A percentile compares a stretch with the other conserved stretches of the same genome.
Evolutionary conservation across 345 rosid species (phyloP).

Genomic region (Atalantia buxifolia): DNA sequence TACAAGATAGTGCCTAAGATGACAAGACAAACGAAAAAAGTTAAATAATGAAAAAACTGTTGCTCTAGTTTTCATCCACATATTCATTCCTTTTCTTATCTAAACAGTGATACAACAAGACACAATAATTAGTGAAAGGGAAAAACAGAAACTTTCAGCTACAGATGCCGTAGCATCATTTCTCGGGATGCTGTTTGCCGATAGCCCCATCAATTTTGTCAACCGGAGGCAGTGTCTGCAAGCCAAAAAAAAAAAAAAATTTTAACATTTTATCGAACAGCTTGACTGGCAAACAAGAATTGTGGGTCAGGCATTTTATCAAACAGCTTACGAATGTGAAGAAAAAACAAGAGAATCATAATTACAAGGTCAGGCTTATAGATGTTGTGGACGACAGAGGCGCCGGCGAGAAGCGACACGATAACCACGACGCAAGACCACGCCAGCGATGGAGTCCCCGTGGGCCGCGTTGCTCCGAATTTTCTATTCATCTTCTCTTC

Average conservation of each 20-base stretch:
- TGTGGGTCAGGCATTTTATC: conserved; percentile 34
- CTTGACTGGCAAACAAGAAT: neutral
- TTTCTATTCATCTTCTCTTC: conserved; percentile 35
- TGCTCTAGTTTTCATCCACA: too few relatives aligned
- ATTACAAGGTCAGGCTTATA: conserved; percentile 66
- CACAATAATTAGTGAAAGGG: neutral
- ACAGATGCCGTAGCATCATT: neutral
- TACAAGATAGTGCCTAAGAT: too few relatives aligned
- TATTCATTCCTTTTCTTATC: too few relatives aligned
- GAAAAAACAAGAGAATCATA: too few relatives aligned
- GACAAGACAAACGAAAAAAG: too few relatives aligned
- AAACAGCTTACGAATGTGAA: conserved; percentile 27
- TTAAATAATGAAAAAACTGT: too few relatives aligned
- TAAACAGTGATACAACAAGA: neutral
- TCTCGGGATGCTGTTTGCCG: conserved; percentile 10
- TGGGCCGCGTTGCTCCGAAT: conserved; percentile 49
- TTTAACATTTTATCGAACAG: neutral
- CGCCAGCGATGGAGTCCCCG: conserved; percentile 71
- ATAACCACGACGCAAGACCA: conserved; percentile 56
- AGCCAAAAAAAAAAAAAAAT: neutral
- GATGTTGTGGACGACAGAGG: conserved; percentile 68
- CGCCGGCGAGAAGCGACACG: conserved; percentile 68
- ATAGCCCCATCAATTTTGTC: conserved; percentile 27
- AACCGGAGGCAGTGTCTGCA: conserved; percentile 48
- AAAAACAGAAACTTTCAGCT: neutral